Conservation (phyloP, 2,329 filamentous ascomycete genomes). For the Calonectria fujianensis region DNA sequence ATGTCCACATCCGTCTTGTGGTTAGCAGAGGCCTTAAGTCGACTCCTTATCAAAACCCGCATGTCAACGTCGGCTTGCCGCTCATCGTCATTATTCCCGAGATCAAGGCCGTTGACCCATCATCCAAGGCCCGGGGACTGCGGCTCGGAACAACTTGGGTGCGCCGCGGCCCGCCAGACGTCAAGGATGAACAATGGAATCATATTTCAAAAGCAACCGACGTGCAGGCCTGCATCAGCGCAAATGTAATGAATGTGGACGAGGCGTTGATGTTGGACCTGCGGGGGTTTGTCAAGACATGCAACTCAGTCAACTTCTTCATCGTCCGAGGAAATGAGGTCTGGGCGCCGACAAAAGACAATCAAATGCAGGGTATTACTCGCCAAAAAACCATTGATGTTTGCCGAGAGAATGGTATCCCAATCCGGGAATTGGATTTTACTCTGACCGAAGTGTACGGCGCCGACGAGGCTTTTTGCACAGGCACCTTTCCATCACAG, state of each 20-base stretch:
- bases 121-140: slow-evolving; percentile 49
- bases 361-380: slow-evolving; percentile 59
- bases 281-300: slow-evolving; percentile 57
- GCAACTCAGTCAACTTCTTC: slow-evolving; percentile 59
- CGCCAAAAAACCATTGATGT: slow-evolving; percentile 57
- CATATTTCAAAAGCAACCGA: slow-evolving; percentile 58
- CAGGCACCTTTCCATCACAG: slow-evolving; percentile 56
- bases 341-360: slow-evolving; percentile 58
- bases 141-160: slow-evolving; percentile 55
- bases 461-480: slow-evolving; percentile 57
- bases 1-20: slow-evolving; percentile 56
- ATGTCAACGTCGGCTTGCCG: slow-evolving; percentile 55
- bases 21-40: slow-evolving; percentile 56
- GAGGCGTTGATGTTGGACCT: slow-evolving; percentile 57
- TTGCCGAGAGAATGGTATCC: slow-evolving; percentile 53
- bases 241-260: slow-evolving; percentile 56
- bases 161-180: slow-evolving; percentile 56
- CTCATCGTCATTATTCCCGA: slow-evolving; percentile 58
- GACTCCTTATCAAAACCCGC: slow-evolving; percentile 55
- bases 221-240: slow-evolving; percentile 56
- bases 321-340: slow-evolving; percentile 57
- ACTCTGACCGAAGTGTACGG: slow-evolving; percentile 56
- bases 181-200: slow-evolving; percentile 59
- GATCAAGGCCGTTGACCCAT: slow-evolving; percentile 52
- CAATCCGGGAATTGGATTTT: slow-evolving; percentile 55